These are phyloP conservation scores for Hippophae tibetana DNA, from an alignment of 306 rosid species.

Conservation along the genomic window DNA sequence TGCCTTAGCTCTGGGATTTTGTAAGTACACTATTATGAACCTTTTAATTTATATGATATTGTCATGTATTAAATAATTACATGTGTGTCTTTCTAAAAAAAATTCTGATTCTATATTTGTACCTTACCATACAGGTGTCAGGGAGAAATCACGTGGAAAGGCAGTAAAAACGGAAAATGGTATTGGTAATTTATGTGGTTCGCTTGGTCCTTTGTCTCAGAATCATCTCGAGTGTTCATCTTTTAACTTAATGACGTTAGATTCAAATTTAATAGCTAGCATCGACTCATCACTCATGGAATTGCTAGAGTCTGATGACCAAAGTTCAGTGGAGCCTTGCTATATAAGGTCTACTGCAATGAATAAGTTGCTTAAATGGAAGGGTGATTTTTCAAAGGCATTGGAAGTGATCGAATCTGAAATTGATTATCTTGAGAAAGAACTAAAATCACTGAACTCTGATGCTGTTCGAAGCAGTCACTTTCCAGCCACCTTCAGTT, in stretches of 20 bases:
- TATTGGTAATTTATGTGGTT: slow-evolving; percentile 38
- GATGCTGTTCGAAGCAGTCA: slow-evolving; percentile 26
- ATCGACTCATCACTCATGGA: slow-evolving; percentile 51
- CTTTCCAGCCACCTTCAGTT: slow-evolving; percentile 42
- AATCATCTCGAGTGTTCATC: slow-evolving; percentile 35
- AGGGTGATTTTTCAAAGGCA: slow-evolving; percentile 76
- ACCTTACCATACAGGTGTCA: slow-evolving; percentile 43
- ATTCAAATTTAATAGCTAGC: slow-evolving; percentile 36
- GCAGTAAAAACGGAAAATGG: slow-evolving; percentile 35
- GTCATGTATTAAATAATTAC: too few species aligned
- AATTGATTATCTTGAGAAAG: slow-evolving; percentile 80
- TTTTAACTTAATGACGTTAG: slow-evolving; percentile 62
- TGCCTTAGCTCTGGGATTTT: too few species aligned
- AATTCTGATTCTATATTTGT: too few species aligned
- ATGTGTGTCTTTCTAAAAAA: too few species aligned
- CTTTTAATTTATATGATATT: too few species aligned
- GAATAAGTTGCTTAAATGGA: slow-evolving; percentile 67
- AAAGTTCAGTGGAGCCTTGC: slow-evolving; percentile 41
- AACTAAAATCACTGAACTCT: slow-evolving; percentile 56
- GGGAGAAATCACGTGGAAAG: slow-evolving; percentile 63
- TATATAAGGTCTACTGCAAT: slow-evolving; percentile 46
- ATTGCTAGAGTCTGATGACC: slow-evolving; percentile 60
- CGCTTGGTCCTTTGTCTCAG: slow-evolving; percentile 39
- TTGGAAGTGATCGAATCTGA: slow-evolving; percentile 84
- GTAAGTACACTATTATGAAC: too few species aligned